Conservation (phyloP, 2,329 filamentous ascomycete genomes). For the Allantophomopsis cytisporea region DNA sequence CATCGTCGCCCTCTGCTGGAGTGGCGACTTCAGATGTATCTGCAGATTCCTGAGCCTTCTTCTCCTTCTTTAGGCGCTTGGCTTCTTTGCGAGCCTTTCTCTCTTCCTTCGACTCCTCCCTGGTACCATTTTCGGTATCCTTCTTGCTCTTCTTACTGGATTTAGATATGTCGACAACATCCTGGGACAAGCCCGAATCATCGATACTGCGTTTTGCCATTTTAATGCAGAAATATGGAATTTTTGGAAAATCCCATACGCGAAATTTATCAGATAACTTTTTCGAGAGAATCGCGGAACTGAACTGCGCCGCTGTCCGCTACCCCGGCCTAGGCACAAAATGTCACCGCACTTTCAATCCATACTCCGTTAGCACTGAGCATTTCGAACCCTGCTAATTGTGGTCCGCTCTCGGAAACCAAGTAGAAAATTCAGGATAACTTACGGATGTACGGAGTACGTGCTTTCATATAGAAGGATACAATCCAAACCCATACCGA, state of each 20-base stretch:
- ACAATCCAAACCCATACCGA: too few species aligned
- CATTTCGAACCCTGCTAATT: too few species aligned
- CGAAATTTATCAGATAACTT: conserved; percentile 1
- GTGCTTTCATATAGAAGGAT: too few species aligned
- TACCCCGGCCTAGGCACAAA: too few species aligned
- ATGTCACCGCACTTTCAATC: too few species aligned
- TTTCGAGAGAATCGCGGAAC: too few species aligned
- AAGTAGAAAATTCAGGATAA: too few species aligned
- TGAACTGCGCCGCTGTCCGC: too few species aligned
- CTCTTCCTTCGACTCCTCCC: conserved; percentile 19
- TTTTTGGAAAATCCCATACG: not conserved
- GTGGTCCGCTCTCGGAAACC: too few species aligned
- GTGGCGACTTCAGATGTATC: conserved; percentile 1
- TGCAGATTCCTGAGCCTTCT: conserved; percentile 8
- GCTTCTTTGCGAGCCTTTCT: conserved; percentile 18
- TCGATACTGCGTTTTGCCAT: conserved; percentile 19
- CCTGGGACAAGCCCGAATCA: conserved; percentile 10
- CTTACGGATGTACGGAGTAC: too few species aligned
- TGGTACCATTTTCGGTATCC: conserved; percentile 12
- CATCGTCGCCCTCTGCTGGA: conserved; percentile 10
- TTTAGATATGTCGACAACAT: conserved; percentile 2
- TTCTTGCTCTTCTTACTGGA: conserved; percentile 15
- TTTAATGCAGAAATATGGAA: conserved; percentile 1
- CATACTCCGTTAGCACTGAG: too few species aligned
- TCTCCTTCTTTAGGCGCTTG: conserved; percentile 22